A percentile compares a stretch with the other conserved stretches of the same genome.
Conservation (phyloP, 2,329 filamentous ascomycete genomes). For the Sclerotinia subarctica region DNA sequence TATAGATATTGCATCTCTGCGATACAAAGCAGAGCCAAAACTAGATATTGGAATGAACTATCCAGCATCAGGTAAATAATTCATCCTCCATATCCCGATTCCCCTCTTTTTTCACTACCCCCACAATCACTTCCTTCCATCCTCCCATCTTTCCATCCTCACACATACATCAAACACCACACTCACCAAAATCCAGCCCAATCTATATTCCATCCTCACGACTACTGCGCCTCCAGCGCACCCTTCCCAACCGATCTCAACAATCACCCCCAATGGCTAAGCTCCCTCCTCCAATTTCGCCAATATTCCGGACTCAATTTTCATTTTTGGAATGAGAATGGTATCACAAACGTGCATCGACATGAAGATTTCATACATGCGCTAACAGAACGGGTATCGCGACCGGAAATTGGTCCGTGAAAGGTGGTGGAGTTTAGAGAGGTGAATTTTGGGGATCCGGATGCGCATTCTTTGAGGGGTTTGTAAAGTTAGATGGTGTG, state of each 20-base stretch:
- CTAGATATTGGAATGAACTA: slow-evolving; percentile 15
- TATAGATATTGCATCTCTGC: slow-evolving; percentile 24
- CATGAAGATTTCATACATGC: slow-evolving; percentile 10
- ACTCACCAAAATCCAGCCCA: not conserved
- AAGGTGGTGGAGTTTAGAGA: slow-evolving; percentile 8
- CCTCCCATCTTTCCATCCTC: too few species aligned
- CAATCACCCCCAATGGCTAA: not conserved
- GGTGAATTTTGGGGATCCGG: not conserved
- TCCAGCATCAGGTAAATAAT: not conserved
- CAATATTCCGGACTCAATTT: slow-evolving; percentile 14
- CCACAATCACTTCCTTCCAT: not conserved
- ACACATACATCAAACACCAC: too few species aligned
- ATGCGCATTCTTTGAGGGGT: not conserved
- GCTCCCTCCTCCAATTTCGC: slow-evolving; percentile 10
- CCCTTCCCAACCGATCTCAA: not conserved
- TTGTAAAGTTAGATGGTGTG: not conserved
- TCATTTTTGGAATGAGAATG: slow-evolving; percentile 12
- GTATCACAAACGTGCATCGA: not conserved
- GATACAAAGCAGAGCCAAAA: slow-evolving; percentile 13
- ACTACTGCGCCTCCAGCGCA: not conserved
- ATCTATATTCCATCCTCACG: not conserved
- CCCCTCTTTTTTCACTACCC: too few species aligned
- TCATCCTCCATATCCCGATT: not conserved
- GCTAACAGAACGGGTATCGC: not conserved
- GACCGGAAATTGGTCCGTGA: slow-evolving; percentile 7